Percentiles rank a stretch among this genome's conserved stretches.
These are phyloP conservation scores for Lineolata rhizophorae DNA, from an alignment of 495 filamentous ascomycete species.

Conservation along the genomic window DNA sequence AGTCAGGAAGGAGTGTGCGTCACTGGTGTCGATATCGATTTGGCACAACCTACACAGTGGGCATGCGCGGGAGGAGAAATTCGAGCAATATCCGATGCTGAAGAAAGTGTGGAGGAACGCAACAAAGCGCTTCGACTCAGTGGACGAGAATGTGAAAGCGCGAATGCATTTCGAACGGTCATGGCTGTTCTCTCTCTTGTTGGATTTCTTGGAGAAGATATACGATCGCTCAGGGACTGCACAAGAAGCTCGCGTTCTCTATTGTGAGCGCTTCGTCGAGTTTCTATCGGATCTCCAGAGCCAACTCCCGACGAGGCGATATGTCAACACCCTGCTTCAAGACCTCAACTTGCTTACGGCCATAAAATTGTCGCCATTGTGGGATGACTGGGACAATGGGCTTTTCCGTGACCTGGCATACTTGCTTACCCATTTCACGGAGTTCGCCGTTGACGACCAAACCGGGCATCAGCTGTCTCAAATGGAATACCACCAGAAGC, in stretches of 20 bases:
- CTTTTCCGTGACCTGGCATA: conserved; percentile 63
- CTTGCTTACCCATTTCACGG: conserved; percentile 61
- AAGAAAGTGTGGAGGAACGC: conserved; percentile 84
- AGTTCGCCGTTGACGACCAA: conserved; percentile 84
- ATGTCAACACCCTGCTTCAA: conserved; percentile 77
- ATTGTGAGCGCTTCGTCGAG: conserved; percentile 87
- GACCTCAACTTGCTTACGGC: conserved; percentile 75
- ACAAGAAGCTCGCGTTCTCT: conserved; percentile 39
- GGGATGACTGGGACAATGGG: conserved; percentile 46
- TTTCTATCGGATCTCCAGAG: conserved; percentile 78
- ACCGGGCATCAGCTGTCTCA: conserved; percentile 51
- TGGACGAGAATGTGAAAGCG: conserved; percentile 56
- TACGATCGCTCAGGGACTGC: conserved; percentile 27
- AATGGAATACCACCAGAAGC: conserved; percentile 54
- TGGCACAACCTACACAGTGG: conserved; percentile 82
- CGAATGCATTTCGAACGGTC: conserved; percentile 77
- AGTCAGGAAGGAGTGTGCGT: conserved; percentile 87
- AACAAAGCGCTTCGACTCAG: conserved; percentile 66
- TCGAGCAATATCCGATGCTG: conserved; percentile 45
- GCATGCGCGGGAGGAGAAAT: conserved; percentile 37
- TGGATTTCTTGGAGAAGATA: conserved; percentile 61
- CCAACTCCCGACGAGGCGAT: conserved; percentile 81
- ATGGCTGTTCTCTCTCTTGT: conserved; percentile 73
- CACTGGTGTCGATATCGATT: conserved; percentile 80
- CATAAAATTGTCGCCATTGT: conserved; percentile 61